A percentile compares a stretch with the other conserved stretches of the same genome.
Evolutionary conservation across 2,329 filamentous ascomycete species (phyloP).

Genomic region (Tolypocladium inflatum): DNA sequence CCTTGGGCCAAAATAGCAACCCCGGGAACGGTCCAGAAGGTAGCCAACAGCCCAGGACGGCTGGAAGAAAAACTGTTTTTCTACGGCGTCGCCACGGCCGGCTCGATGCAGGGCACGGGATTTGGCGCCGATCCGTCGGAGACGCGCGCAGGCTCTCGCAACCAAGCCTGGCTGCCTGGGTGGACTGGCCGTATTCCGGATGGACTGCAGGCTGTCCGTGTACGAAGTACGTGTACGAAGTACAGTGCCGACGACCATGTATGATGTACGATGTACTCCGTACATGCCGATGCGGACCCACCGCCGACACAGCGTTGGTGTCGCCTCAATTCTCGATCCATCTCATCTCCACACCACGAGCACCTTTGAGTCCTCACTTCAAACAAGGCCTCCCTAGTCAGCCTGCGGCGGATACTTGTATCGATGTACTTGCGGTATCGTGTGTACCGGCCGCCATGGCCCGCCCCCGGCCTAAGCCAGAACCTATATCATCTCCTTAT

Average conservation of each 20-base stretch:
- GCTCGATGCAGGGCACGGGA: background rate
- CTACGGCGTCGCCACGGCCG: background rate
- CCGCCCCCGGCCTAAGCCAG: background rate
- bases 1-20: slow-evolving; percentile 1
- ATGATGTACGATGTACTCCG: background rate
- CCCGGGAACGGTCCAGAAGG: slow-evolving; percentile 1
- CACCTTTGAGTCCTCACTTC: slow-evolving; percentile 7
- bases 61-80: background rate
- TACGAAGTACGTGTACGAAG: background rate
- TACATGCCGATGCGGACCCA: background rate
- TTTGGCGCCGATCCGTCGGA: background rate
- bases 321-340: slow-evolving; percentile 5
- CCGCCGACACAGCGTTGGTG: slow-evolving; percentile 2
- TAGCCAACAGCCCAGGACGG: background rate
- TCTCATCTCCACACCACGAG: slow-evolving; percentile 8
- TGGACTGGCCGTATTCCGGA: background rate
- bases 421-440: background rate
- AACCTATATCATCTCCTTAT: slow-evolving; percentile 6
- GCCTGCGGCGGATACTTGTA: slow-evolving; percentile 6
- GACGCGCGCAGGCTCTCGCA: background rate
- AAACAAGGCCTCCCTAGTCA: slow-evolving; percentile 3
- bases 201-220: background rate
- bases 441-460: background rate
- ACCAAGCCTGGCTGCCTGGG: background rate
- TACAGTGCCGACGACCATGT: background rate